Conservation (phyloP, 441 rosid genomes). For the Adansonia gregorii region DNA sequence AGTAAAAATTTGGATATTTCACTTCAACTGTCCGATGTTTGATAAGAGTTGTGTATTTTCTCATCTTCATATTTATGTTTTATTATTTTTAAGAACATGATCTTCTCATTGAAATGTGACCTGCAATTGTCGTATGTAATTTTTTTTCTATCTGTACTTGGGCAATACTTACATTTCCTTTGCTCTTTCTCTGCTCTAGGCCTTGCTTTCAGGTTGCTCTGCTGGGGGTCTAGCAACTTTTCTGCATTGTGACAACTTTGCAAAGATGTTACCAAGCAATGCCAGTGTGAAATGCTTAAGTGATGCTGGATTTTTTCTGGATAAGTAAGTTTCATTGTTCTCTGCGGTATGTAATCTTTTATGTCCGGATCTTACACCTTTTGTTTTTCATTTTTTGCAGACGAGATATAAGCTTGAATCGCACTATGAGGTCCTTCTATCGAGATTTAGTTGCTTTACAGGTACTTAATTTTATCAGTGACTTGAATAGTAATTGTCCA, state of each 20-base stretch:
- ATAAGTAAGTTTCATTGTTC: constrained; percentile 40
- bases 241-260: constrained; percentile 64
- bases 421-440: constrained; percentile 69
- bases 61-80: neutral
- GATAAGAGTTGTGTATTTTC: neutral
- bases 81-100: constrained; percentile 2
- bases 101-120: neutral
- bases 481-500: neutral
- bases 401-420: constrained; percentile 60
- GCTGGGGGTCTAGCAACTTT: constrained; percentile 75
- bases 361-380: neutral
- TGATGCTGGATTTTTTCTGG: constrained; percentile 74
- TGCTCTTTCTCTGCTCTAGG: constrained; percentile 39
- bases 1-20: neutral
- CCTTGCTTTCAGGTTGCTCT: constrained; percentile 80
- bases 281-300: constrained; percentile 72
- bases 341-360: neutral
- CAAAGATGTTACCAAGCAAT: constrained; percentile 50
- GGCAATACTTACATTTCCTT: neutral
- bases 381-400: constrained; percentile 45
- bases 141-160: constrained; percentile 10
- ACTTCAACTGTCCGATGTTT: neutral
- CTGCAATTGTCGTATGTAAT: neutral
- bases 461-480: constrained; percentile 39
- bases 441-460: constrained; percentile 62